These are phyloP conservation scores for Zymoseptoria brevis DNA, from an alignment of 2,329 filamentous ascomycete species.

Conservation along the genomic window DNA sequence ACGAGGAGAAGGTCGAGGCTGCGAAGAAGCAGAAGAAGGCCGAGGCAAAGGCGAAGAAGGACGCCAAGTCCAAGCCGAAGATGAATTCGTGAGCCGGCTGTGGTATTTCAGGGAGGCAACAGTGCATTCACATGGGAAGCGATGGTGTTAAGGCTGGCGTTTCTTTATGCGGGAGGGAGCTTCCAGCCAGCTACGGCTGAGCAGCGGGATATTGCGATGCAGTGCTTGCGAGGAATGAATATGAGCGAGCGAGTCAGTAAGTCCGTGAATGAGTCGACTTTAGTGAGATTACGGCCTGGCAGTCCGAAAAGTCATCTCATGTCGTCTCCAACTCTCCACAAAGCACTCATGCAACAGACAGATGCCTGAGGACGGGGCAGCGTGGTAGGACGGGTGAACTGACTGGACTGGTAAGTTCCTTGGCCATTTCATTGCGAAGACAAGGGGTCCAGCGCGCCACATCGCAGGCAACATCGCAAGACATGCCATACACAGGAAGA, in stretches of 20 bases:
- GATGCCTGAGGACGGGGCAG: no score
- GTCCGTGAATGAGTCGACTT: background rate
- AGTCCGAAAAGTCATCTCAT: no score
- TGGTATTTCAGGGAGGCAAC: background rate
- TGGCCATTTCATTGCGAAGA: no score
- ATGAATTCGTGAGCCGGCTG: constrained; percentile 24
- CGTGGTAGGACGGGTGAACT: no score
- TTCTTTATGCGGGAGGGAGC: background rate
- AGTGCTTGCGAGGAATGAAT: background rate
- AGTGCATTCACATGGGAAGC: constrained; percentile 9
- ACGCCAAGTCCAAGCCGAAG: constrained; percentile 72
- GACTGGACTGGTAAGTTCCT: no score
- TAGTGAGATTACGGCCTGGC: no score
- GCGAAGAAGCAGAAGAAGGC: constrained; percentile 94
- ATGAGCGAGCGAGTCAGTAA: background rate
- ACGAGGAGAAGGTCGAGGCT: constrained; percentile 83
- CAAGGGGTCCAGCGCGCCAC: no score
- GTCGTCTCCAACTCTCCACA: background rate
- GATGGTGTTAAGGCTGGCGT: constrained; percentile 17
- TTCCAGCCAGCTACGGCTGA: background rate
- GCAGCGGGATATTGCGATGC: background rate
- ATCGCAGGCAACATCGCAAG: no score
- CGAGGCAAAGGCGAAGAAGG: constrained; percentile 92
- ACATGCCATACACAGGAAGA: no score
- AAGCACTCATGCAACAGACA: background rate